These are phyloP conservation scores for Suillus subalutaceus DNA, from an alignment of 768 basidiomycete genomes.

Conservation along the genomic window DNA sequence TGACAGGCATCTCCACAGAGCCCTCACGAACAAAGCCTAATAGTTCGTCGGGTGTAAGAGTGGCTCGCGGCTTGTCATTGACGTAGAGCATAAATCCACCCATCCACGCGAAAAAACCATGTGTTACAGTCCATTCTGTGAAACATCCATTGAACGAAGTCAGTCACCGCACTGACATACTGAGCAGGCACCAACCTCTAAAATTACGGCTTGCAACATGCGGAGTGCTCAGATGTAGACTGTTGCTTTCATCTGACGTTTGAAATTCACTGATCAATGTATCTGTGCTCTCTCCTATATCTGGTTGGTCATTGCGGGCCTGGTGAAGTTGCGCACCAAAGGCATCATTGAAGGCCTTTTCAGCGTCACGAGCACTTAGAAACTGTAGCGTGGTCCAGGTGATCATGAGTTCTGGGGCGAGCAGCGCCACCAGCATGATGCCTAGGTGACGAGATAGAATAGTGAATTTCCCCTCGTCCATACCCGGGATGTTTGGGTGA, in stretches of 20 bases:
- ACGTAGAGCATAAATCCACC: slow-evolving; percentile 23
- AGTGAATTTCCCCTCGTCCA: slow-evolving; percentile 13
- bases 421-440: slow-evolving; percentile 24
- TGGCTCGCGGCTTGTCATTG: slow-evolving; percentile 3
- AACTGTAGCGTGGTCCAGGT: slow-evolving; percentile 31
- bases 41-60: slow-evolving; percentile 2
- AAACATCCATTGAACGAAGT: background rate
- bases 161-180: background rate
- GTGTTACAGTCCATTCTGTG: slow-evolving; percentile 10
- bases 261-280: background rate
- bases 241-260: background rate
- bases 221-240: background rate
- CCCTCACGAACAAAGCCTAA: background rate
- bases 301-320: too few species aligned
- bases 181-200: background rate
- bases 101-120: slow-evolving; percentile 23
- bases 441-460: slow-evolving; percentile 6
- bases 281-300: background rate
- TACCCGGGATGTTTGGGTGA: slow-evolving; percentile 33
- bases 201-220: too few species aligned
- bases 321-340: background rate
- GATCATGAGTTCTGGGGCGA: slow-evolving; percentile 32
- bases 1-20: background rate
- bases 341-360: background rate
- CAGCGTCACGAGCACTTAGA: slow-evolving; percentile 17